These are phyloP conservation scores for Malassezia slooffiae DNA, from an alignment of 1,284 basidiomycete species.

Conservation along the genomic window DNA sequence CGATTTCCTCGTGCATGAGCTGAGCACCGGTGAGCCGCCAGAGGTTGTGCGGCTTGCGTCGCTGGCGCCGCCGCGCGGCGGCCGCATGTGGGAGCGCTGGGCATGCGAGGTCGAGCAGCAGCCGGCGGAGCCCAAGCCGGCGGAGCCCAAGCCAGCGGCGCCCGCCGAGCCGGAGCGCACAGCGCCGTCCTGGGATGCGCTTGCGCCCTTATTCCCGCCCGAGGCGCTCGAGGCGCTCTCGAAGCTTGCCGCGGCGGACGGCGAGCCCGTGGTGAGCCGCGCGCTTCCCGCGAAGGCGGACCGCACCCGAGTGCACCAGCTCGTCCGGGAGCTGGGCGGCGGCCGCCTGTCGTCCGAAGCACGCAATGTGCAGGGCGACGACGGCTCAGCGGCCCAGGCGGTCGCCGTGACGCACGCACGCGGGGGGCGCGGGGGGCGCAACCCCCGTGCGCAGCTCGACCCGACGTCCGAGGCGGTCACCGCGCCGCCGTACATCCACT, in stretches of 20 bases:
- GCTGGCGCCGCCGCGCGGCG: conserved; percentile 22
- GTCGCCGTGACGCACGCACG: conserved; percentile 21
- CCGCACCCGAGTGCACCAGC: conserved; percentile 70
- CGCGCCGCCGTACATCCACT: conserved; percentile 72
- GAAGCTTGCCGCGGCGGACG: not conserved
- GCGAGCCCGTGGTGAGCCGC: conserved; percentile 50
- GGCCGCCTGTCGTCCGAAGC: conserved; percentile 70
- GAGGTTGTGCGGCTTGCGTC: conserved; percentile 23
- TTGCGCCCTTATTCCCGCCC: conserved; percentile 14
- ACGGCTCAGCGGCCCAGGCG: conserved; percentile 1
- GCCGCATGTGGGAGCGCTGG: conserved; percentile 5
- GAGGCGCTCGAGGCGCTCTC: conserved; percentile 10
- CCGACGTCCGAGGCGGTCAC: conserved; percentile 49
- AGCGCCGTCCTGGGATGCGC: conserved; percentile 5
- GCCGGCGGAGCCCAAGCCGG: no score
- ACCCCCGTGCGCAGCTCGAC: conserved; percentile 21
- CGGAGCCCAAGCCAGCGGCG: not conserved
- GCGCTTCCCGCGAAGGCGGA: conserved; percentile 69
- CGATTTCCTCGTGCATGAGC: conserved; percentile 39
- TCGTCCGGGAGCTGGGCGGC: conserved; percentile 66
- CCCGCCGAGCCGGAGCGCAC: not conserved
- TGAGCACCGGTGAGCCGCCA: conserved; percentile 11
- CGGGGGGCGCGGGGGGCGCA: conserved; percentile 4
- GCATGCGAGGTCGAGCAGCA: not conserved
- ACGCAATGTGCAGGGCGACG: conserved; percentile 53